Evolutionary conservation across 139 green algal species (phyloP).

Genomic region (Mesostigma viride): DNA sequence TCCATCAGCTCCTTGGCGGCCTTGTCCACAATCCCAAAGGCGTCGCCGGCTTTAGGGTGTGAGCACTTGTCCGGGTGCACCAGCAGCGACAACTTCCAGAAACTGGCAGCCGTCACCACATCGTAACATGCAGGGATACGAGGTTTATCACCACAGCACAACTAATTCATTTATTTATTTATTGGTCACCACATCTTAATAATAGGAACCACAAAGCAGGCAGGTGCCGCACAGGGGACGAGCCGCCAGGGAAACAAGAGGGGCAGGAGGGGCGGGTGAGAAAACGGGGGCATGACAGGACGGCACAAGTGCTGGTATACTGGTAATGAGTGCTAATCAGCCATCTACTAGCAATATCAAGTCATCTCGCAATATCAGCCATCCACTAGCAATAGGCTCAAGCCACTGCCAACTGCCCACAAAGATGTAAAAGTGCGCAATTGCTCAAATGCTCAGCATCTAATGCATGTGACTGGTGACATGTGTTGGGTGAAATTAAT

Average conservation of each 20-base stretch:
- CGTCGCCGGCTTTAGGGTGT: conserved; percentile 47
- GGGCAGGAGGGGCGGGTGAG: not conserved
- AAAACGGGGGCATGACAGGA: not conserved
- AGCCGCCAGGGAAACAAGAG: not conserved
- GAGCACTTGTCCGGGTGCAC: conserved; percentile 70
- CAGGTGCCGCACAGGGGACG: not conserved
- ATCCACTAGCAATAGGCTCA: too few species aligned
- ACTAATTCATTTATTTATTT: too few species aligned
- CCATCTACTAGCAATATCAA: too few species aligned
- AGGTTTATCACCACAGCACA: not conserved
- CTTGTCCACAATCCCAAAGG: conserved; percentile 56
- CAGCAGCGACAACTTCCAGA: conserved; percentile 70
- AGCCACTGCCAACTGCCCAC: too few species aligned
- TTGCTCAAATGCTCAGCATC: too few species aligned
- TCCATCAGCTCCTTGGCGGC: conserved; percentile 24
- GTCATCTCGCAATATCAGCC: too few species aligned
- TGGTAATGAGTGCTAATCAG: too few species aligned
- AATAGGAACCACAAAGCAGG: too few species aligned
- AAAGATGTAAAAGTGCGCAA: too few species aligned
- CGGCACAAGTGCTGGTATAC: too few species aligned
- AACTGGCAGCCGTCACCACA: conserved; percentile 25
- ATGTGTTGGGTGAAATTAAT: too few species aligned
- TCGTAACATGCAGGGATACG: not conserved
- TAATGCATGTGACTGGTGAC: not conserved
- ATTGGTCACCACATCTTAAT: not conserved